Conservation (phyloP, 345 rosid genomes). For the Pugionium cornutum region DNA sequence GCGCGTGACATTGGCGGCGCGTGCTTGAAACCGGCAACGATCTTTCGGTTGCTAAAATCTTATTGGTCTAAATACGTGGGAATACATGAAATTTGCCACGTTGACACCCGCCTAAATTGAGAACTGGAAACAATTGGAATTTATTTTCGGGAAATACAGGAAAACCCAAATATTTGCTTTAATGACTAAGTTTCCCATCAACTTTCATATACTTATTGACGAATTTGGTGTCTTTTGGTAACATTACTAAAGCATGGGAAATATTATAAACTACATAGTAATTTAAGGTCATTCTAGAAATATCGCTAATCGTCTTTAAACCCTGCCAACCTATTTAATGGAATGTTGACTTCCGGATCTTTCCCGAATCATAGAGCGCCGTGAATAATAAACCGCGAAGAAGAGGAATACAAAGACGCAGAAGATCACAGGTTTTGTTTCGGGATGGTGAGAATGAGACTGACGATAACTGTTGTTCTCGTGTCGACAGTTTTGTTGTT, state of each 20-base stretch:
- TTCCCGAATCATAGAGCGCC: slow-evolving; percentile 28
- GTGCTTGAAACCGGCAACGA: slow-evolving; percentile 6
- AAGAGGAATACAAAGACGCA: background rate
- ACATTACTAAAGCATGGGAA: background rate
- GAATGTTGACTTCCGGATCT: slow-evolving; percentile 23
- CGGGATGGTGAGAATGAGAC: slow-evolving; percentile 40
- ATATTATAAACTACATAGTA: background rate
- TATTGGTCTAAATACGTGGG: slow-evolving; percentile 70
- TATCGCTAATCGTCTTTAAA: background rate
- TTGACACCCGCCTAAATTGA: slow-evolving; percentile 39
- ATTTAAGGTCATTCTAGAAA: slow-evolving; percentile 9
- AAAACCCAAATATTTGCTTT: background rate
- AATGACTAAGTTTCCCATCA: background rate
- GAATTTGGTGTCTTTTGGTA: background rate
- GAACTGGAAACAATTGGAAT: slow-evolving; percentile 46
- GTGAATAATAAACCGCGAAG: slow-evolving; percentile 21
- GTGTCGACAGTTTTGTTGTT: slow-evolving; percentile 44
- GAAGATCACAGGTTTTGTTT: slow-evolving; percentile 8
- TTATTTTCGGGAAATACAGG: background rate
- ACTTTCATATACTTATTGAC: background rate
- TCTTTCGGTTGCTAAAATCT: slow-evolving; percentile 42
- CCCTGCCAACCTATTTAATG: slow-evolving; percentile 45
- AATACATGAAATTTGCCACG: slow-evolving; percentile 51
- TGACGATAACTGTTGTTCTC: slow-evolving; percentile 29
- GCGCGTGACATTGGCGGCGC: slow-evolving; percentile 19